Percentiles rank a stretch among this genome's conserved stretches.
phyloP scores from a whole-genome alignment of 2,329 filamentous ascomycete genomes.

The Fusarium odoratissimum region DNA sequence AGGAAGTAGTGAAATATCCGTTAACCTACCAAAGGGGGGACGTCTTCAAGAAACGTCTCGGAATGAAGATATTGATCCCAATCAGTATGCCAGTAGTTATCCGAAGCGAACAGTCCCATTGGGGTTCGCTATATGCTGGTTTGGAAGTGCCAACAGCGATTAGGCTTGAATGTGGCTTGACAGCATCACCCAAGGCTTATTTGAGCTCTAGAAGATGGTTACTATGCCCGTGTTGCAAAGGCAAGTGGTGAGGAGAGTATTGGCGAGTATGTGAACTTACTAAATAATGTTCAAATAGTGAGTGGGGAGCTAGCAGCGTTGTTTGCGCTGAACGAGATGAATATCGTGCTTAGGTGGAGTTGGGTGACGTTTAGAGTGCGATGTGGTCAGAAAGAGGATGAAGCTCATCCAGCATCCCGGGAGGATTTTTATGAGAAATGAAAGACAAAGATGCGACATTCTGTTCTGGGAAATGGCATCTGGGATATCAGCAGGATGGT shows the following conservation, averaged over 20 bases:
- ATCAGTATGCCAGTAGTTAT: not conserved
- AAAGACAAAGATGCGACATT: not conserved
- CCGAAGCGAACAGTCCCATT: not conserved
- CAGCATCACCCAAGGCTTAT: not conserved
- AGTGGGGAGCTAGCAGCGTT: not conserved
- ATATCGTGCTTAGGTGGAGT: not conserved
- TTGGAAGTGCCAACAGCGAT: not conserved
- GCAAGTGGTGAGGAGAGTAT: not conserved
- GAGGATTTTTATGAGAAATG: not conserved
- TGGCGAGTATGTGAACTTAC: not conserved
- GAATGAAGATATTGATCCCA: not conserved
- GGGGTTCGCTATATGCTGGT: not conserved
- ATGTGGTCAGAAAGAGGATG: not conserved
- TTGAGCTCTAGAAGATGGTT: not conserved
- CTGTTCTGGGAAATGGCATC: fast-evolving
- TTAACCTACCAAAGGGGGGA: not conserved
- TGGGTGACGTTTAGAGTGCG: not conserved
- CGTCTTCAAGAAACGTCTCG: not conserved
- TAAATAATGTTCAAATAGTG: not conserved
- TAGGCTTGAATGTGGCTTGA: not conserved
- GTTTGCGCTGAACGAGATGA: not conserved
- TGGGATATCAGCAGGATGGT: not conserved
- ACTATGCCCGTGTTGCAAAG: not conserved
- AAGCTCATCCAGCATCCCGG: fast-evolving
- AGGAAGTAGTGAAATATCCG: too few relatives aligned